Evolutionary conservation across 2,329 filamentous ascomycete genomes (phyloP).

Genomic region (Claviceps paspali): DNA sequence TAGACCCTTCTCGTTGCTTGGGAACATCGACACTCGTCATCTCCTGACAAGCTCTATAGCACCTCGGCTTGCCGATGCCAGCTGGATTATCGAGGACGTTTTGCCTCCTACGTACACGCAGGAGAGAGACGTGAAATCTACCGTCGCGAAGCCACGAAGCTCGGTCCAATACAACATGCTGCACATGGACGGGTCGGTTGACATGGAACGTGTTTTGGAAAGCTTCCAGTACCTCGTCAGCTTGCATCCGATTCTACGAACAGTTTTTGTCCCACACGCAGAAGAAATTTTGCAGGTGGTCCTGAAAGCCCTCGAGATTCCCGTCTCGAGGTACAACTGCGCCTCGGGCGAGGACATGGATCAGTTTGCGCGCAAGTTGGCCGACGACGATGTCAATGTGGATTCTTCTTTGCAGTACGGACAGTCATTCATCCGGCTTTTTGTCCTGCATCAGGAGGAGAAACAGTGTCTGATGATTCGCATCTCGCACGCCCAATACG

Average conservation of each 20-base stretch:
- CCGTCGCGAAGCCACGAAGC: constrained; percentile 40
- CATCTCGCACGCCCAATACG: constrained; percentile 1
- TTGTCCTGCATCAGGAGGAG: constrained; percentile 35
- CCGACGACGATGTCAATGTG: neutral
- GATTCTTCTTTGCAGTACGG: constrained; percentile 29
- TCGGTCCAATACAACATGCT: constrained; percentile 51
- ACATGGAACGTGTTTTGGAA: constrained; percentile 30
- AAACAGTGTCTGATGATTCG: constrained; percentile 15
- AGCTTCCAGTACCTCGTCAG: constrained; percentile 41
- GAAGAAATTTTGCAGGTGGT: constrained; percentile 40
- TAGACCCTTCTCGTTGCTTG: constrained; percentile 31
- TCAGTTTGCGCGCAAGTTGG: constrained; percentile 17
- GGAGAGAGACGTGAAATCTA: constrained; percentile 42
- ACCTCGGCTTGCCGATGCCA: constrained; percentile 33
- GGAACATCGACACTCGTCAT: constrained; percentile 20
- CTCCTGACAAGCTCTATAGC: constrained; percentile 34
- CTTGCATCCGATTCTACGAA: constrained; percentile 49
- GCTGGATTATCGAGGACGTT: constrained; percentile 38
- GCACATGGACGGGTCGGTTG: constrained; percentile 37
- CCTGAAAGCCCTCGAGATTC: constrained; percentile 32
- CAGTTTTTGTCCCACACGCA: constrained; percentile 42
- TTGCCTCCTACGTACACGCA: constrained; percentile 44
- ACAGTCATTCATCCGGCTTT: constrained; percentile 41
- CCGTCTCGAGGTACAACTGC: constrained; percentile 25
- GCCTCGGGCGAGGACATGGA: constrained; percentile 15